A percentile compares a stretch with the other conserved stretches of the same genome.
Evolutionary conservation across 495 filamentous ascomycete genomes (phyloP).

Genomic region (Podospora pseudoanserina): DNA sequence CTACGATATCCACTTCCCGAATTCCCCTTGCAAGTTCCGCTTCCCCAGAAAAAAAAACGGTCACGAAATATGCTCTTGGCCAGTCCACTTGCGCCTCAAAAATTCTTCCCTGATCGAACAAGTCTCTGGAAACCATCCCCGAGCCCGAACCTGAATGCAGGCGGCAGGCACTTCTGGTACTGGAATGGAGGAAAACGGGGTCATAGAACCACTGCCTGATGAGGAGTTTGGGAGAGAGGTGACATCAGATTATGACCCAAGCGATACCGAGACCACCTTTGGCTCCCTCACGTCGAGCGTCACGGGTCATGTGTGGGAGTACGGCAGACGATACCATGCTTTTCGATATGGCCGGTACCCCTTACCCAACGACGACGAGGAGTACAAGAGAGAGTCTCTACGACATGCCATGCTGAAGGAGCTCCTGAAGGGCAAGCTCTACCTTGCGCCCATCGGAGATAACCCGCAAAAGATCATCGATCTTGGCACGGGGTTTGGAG

Average conservation of each 20-base stretch:
- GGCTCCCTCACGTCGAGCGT: slow-evolving; percentile 36
- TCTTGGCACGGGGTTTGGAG: slow-evolving; percentile 60
- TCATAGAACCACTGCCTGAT: slow-evolving; percentile 25
- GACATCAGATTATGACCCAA: slow-evolving; percentile 35
- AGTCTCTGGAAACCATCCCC: neutral
- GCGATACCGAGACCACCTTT: slow-evolving; percentile 25
- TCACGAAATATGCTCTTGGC: neutral
- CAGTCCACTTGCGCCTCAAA: neutral
- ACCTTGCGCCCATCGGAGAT: slow-evolving; percentile 54
- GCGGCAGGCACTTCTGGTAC: neutral
- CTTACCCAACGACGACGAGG: slow-evolving; percentile 39
- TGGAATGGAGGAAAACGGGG: slow-evolving; percentile 28
- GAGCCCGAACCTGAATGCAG: slow-evolving; percentile 8
- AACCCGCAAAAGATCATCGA: slow-evolving; percentile 62
- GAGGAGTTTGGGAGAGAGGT: slow-evolving; percentile 19
- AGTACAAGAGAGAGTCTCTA: slow-evolving; percentile 42
- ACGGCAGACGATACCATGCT: slow-evolving; percentile 37
- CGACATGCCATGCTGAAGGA: slow-evolving; percentile 59
- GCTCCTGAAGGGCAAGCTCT: slow-evolving; percentile 54
- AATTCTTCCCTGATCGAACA: neutral
- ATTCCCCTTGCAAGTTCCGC: neutral
- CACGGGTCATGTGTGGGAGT: slow-evolving; percentile 35
- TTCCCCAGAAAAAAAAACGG: neutral
- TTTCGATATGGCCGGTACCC: slow-evolving; percentile 35
- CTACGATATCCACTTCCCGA: neutral